Evolutionary conservation across 148 eudicot genomes (phyloP).

Genomic region (Drosera capensis): DNA sequence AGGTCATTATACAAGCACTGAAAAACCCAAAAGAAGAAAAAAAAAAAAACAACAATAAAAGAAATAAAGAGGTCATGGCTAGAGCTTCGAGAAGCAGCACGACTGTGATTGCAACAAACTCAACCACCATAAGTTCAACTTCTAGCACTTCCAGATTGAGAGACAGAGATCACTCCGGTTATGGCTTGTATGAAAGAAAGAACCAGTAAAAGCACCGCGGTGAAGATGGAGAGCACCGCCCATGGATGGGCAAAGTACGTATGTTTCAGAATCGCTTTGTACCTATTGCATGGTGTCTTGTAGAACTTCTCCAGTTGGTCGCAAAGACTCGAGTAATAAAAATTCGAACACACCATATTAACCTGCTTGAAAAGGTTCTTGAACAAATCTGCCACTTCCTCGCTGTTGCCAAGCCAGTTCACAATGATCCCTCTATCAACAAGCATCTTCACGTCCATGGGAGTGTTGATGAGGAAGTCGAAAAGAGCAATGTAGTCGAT

Average conservation of each 20-base stretch:
- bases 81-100: too few species aligned
- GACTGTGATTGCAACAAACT: too few species aligned
- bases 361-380: constrained; percentile 4
- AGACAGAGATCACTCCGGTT: background rate
- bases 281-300: constrained; percentile 13
- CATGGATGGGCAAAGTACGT: constrained; percentile 29
- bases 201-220: constrained; percentile 14
- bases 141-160: too few species aligned
- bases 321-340: constrained; percentile 15
- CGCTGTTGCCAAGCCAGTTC: constrained; percentile 11
- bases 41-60: too few species aligned
- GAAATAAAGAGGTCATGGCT: too few species aligned
- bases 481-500: constrained; percentile 11
- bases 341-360: background rate
- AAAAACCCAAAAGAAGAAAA: too few species aligned
- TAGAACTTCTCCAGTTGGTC: constrained; percentile 12
- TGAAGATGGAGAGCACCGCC: constrained; percentile 22
- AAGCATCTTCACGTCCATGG: constrained; percentile 11
- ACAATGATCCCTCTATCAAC: constrained; percentile 10
- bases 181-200: constrained; percentile 26
- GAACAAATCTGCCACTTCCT: constrained; percentile 10
- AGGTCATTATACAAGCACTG: too few species aligned
- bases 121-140: too few species aligned
- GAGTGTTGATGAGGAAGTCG: constrained; percentile 9
- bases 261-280: constrained; percentile 13